phyloP scores from a whole-genome alignment of 192 early-diverging fungal genomes.

The Coemansia sp. region DNA sequence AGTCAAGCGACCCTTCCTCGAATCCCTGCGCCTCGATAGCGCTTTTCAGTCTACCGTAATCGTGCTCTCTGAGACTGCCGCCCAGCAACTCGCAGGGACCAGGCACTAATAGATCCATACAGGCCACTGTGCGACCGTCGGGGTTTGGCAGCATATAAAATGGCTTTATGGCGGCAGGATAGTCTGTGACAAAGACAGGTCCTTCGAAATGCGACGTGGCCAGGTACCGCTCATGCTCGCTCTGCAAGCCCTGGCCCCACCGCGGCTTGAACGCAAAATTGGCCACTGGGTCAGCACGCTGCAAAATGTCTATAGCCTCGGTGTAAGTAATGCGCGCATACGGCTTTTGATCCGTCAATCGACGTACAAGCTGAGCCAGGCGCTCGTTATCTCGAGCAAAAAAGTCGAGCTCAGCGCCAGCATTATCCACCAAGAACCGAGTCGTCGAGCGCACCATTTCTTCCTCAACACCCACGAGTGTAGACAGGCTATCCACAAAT shows the following conservation, averaged over 20 bases:
- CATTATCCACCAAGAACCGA: conserved; percentile 58
- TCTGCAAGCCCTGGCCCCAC: conserved; percentile 78
- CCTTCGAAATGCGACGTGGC: conserved; percentile 61
- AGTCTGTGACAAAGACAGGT: conserved; percentile 93
- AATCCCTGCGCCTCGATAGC: conserved; percentile 62
- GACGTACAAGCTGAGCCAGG: conserved; percentile 35
- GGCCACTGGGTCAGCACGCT: conserved; percentile 48
- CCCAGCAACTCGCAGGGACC: conserved; percentile 84
- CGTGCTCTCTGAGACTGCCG: conserved; percentile 81
- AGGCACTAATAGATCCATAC: conserved; percentile 83
- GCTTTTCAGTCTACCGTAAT: conserved; percentile 57
- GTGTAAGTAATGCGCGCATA: conserved; percentile 77
- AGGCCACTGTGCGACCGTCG: conserved; percentile 70
- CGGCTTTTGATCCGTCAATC: conserved; percentile 40
- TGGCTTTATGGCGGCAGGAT: conserved; percentile 77
- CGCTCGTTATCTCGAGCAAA: conserved; percentile 63
- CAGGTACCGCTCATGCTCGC: conserved; percentile 86
- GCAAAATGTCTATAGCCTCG: conserved; percentile 74
- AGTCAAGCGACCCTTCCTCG: conserved; percentile 70
- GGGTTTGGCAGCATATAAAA: conserved; percentile 83
- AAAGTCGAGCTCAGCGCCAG: conserved; percentile 54
- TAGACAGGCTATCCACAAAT: conserved; percentile 64
- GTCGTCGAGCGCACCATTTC: conserved; percentile 63
- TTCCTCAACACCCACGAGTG: conserved; percentile 74
- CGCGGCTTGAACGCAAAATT: conserved; percentile 66